Evolutionary conservation across 441 rosid genomes (phyloP).

Genomic region (Metrosideros polymorpha): DNA sequence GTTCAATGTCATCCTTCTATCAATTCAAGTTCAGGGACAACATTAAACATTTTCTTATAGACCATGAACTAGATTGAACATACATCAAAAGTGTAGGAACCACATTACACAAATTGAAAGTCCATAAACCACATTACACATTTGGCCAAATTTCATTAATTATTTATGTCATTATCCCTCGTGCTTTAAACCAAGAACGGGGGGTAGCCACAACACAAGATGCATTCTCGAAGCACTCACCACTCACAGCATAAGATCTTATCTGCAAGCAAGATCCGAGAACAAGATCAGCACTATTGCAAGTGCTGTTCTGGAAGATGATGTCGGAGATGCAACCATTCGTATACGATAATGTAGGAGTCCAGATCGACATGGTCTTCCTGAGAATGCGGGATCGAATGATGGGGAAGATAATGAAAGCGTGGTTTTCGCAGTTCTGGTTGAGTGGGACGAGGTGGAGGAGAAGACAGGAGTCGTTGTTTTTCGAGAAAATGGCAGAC

Average conservation of each 20-base stretch:
- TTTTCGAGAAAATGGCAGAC: neutral
- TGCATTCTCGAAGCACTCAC: neutral
- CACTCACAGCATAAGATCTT: neutral
- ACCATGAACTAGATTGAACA: too few relatives aligned
- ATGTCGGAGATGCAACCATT: neutral
- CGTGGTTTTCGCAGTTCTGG: neutral
- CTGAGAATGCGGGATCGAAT: neutral
- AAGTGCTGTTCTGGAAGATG: neutral
- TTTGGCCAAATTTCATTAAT: too few relatives aligned
- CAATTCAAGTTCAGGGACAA: too few relatives aligned
- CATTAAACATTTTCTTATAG: too few relatives aligned
- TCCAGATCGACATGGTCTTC: neutral
- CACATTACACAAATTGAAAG: too few relatives aligned
- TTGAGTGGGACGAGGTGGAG: neutral
- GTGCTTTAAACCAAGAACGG: neutral
- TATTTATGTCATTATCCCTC: too few relatives aligned
- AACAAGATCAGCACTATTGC: neutral
- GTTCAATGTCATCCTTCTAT: too few relatives aligned
- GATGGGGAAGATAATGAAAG: neutral
- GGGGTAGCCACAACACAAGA: neutral
- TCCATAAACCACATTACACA: too few relatives aligned
- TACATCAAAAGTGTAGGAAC: too few relatives aligned
- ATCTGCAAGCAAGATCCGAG: neutral
- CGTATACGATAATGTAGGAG: neutral
- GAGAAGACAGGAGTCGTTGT: neutral